phyloP scores from a whole-genome alignment of 2,329 filamentous ascomycete genomes.

The Botrytis sinoallii region DNA sequence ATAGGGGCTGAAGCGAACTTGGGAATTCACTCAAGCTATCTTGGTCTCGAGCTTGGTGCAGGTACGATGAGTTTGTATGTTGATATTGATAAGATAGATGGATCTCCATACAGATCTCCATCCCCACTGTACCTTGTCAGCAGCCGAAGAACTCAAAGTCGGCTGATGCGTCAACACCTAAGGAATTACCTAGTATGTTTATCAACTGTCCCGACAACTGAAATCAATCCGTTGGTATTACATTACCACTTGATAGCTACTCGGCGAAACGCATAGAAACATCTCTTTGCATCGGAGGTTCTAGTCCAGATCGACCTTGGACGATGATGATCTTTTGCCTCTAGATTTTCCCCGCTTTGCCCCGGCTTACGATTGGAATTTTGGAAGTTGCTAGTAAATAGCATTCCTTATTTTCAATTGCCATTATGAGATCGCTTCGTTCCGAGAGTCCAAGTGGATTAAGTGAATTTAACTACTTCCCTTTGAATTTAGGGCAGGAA shows the following conservation, averaged over 20 bases:
- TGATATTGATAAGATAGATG: background rate
- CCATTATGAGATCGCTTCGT: background rate
- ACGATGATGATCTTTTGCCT: background rate
- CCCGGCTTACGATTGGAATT: background rate
- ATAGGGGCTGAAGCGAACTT: background rate
- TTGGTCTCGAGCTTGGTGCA: background rate
- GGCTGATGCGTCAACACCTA: background rate
- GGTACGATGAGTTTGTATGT: background rate
- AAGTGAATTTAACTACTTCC: background rate
- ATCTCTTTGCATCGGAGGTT: background rate
- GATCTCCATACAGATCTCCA: background rate
- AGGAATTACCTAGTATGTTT: background rate
- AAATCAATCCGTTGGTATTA: background rate
- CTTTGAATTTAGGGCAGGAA: background rate
- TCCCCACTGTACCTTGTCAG: background rate
- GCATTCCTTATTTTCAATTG: background rate
- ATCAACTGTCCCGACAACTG: background rate
- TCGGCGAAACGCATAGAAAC: background rate
- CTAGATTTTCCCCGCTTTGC: background rate
- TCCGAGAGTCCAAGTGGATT: background rate
- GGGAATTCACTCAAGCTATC: background rate
- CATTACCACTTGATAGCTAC: background rate
- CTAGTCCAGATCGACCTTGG: background rate
- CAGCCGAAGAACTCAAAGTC: background rate
- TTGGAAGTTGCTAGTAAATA: background rate